A percentile compares a stretch with the other conserved stretches of the same genome.
Evolutionary conservation across 768 basidiomycete genomes (phyloP).

Genomic region (Mycena galericulata): DNA sequence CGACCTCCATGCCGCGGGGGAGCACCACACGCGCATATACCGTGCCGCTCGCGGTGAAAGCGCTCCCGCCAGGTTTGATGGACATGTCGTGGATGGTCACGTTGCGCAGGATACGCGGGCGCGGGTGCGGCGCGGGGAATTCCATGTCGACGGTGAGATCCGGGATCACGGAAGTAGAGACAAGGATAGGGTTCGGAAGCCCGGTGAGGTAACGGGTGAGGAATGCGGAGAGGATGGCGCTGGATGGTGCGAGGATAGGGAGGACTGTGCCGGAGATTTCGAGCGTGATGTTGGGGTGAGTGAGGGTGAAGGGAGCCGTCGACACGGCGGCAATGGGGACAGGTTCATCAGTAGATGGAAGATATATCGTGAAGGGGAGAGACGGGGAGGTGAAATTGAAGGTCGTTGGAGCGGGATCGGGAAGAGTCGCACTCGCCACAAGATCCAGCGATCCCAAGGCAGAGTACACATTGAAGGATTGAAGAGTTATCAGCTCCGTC

Average conservation of each 20-base stretch:
- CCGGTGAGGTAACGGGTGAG: conserved; percentile 74
- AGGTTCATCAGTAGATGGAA: conserved; percentile 49
- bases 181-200: conserved; percentile 64
- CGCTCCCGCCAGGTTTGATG: conserved; percentile 60
- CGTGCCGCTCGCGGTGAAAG: conserved; percentile 76
- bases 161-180: conserved; percentile 69
- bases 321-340: conserved; percentile 67
- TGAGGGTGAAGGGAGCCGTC: conserved; percentile 68
- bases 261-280: conserved; percentile 67
- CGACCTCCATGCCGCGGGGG: conserved; percentile 75
- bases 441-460: conserved; percentile 52
- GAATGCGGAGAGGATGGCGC: conserved; percentile 67
- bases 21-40: conserved; percentile 75
- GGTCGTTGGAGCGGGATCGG: conserved; percentile 66
- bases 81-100: conserved; percentile 85
- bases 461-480: conserved; percentile 60
- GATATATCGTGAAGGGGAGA: conserved; percentile 71
- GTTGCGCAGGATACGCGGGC: conserved; percentile 74
- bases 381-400: conserved; percentile 65
- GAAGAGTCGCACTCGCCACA: conserved; percentile 64
- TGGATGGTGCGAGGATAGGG: conserved; percentile 55
- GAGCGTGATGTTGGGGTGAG: conserved; percentile 77
- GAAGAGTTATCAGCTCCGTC: conserved; percentile 69
- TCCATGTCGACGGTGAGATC: conserved; percentile 56
- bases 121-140: conserved; percentile 76